Percentiles rank a stretch among this genome's conserved stretches.
These are phyloP conservation scores for Cornus suecica DNA, from an alignment of 148 eudicot species.

Conservation along the genomic window DNA sequence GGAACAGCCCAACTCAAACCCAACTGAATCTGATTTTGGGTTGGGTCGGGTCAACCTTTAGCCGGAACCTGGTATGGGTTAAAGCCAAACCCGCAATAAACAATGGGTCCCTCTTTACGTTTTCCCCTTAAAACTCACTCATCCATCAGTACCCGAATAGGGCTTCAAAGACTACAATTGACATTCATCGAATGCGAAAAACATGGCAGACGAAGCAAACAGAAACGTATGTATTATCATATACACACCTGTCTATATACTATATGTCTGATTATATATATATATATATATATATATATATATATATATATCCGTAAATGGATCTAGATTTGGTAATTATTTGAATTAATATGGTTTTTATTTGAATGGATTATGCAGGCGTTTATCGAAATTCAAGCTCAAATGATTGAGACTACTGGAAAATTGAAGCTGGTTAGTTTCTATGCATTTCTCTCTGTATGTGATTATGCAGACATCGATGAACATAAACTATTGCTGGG, in stretches of 20 bases:
- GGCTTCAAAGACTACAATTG: neutral
- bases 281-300: no score
- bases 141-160: neutral
- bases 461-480: neutral
- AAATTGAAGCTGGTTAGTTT: constrained; percentile 73
- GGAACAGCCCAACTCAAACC: no score
- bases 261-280: no score
- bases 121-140: no score
- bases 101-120: no score
- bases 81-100: no score
- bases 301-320: no score
- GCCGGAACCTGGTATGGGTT: no score
- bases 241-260: no score
- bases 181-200: neutral
- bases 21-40: no score
- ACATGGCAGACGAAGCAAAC: constrained; percentile 84
- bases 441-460: neutral
- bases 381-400: constrained; percentile 85
- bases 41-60: no score
- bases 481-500: no score
- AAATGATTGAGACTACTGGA: constrained; percentile 76
- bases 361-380: constrained; percentile 36
- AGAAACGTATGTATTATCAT: constrained; percentile 45
- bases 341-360: constrained; percentile 5
- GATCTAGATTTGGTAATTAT: neutral